Evolutionary conservation across 768 basidiomycete genomes (phyloP).

Genomic region (Harrya chromipes): DNA sequence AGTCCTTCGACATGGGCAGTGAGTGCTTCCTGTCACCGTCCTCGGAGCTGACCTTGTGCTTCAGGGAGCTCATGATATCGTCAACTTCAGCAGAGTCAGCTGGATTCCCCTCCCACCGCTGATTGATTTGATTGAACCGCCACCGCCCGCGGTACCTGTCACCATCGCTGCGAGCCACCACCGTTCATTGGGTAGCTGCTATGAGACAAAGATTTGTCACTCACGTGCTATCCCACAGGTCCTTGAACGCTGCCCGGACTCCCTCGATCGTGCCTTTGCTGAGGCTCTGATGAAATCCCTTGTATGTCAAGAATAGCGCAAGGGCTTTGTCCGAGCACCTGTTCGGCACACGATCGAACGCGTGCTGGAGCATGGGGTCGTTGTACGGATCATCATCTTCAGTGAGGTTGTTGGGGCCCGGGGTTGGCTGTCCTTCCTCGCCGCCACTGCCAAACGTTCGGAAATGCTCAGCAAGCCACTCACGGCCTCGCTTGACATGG

Average conservation of each 20-base stretch:
- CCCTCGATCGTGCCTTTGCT: neutral
- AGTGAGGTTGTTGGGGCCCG: too few species aligned
- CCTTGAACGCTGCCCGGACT: constrained; percentile 3
- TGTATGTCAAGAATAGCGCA: too few species aligned
- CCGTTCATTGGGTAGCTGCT: too few species aligned
- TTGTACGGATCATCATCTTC: neutral
- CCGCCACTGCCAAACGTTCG: too few species aligned
- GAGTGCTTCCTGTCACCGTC: constrained; percentile 21
- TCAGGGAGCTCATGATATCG: constrained; percentile 23
- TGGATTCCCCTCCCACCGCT: constrained; percentile 29
- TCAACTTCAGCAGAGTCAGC: constrained; percentile 23
- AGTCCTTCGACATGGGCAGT: constrained; percentile 1
- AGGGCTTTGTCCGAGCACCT: neutral
- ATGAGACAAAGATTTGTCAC: too few species aligned
- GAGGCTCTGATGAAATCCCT: neutral
- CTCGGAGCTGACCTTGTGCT: constrained; percentile 16
- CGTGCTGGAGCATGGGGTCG: neutral
- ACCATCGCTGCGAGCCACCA: constrained; percentile 15
- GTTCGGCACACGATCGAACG: neutral
- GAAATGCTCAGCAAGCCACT: neutral
- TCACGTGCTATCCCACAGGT: constrained; percentile 2
- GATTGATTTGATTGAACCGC: constrained; percentile 19
- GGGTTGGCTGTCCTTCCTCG: too few species aligned
- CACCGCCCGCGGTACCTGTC: constrained; percentile 28
- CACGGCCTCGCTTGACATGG: neutral